Evolutionary conservation across 2,329 filamentous ascomycete genomes (phyloP).

Genomic region (Colletotrichum orchidophilum): DNA sequence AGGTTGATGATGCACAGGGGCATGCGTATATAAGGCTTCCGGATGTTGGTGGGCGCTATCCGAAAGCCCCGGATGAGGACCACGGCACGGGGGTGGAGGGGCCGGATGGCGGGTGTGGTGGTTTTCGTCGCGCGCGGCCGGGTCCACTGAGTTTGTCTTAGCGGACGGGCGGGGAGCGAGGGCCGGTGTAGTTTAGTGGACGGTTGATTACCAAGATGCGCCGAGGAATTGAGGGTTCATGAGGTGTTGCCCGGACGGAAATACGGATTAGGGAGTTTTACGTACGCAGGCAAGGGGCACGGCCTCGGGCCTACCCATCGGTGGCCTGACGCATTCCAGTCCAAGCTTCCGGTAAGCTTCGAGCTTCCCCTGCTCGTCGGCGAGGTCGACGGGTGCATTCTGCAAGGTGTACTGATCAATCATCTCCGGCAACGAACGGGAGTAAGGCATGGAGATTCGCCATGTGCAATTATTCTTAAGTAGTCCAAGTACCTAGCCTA

Average conservation of each 20-base stretch:
- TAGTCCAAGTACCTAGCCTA: too few species aligned
- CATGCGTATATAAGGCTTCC: not conserved
- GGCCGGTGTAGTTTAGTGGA: not conserved
- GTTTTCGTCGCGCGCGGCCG: slow-evolving; percentile 31
- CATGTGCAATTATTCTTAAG: too few species aligned
- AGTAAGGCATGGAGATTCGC: too few species aligned
- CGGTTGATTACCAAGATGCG: not conserved
- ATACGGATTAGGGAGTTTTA: too few species aligned
- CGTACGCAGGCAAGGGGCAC: not conserved
- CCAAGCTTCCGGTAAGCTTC: not conserved
- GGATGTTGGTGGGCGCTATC: not conserved
- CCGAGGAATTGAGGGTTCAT: not conserved
- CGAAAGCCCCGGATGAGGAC: slow-evolving; percentile 6
- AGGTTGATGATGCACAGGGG: not conserved
- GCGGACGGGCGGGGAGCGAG: not conserved
- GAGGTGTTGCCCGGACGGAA: not conserved
- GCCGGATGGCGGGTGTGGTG: not conserved
- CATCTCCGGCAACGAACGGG: too few species aligned
- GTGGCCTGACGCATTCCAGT: not conserved
- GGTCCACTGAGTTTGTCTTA: slow-evolving; percentile 14
- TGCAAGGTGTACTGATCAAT: too few species aligned
- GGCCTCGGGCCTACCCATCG: not conserved
- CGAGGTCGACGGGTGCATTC: not conserved
- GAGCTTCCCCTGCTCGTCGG: not conserved
- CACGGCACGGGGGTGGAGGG: not conserved